A percentile compares a stretch with the other conserved stretches of the same genome.
These are phyloP conservation scores for Calonectria crousiana DNA, from an alignment of 2,329 filamentous ascomycete genomes.

Conservation along the genomic window DNA sequence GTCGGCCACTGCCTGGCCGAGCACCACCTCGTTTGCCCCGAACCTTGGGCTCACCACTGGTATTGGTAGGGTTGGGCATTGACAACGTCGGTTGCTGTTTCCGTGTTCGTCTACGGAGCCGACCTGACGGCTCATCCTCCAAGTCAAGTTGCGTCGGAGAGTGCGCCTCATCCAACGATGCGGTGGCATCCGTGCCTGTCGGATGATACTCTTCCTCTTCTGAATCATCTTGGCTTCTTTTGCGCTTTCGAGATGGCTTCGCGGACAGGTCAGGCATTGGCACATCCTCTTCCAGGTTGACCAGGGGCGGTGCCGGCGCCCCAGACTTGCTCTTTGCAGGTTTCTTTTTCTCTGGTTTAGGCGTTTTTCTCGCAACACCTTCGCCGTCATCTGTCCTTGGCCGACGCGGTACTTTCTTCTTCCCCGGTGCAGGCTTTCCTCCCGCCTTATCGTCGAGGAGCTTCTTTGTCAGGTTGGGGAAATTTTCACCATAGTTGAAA, in stretches of 20 bases:
- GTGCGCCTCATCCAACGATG: constrained; percentile 36
- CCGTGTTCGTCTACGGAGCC: constrained; percentile 43
- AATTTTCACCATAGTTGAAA: constrained; percentile 83
- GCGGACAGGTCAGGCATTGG: constrained; percentile 24
- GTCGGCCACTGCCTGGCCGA: constrained; percentile 53
- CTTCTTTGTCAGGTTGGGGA: constrained; percentile 68
- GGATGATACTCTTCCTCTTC: constrained; percentile 48
- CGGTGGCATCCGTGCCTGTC: constrained; percentile 38
- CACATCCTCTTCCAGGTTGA: constrained; percentile 33
- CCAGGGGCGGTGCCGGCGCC: constrained; percentile 20
- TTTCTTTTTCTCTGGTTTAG: constrained; percentile 43
- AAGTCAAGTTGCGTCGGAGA: constrained; percentile 37
- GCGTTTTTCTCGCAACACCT: constrained; percentile 41
- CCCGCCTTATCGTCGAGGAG: constrained; percentile 54
- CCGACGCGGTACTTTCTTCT: constrained; percentile 44
- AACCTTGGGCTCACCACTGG: constrained; percentile 44
- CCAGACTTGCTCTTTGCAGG: constrained; percentile 30
- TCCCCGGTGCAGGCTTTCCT: constrained; percentile 41
- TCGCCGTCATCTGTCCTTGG: constrained; percentile 33
- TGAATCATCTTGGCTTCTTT: constrained; percentile 43
- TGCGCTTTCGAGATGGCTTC: constrained; percentile 45
- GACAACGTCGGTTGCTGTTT: constrained; percentile 27
- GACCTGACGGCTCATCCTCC: constrained; percentile 42
- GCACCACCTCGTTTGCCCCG: constrained; percentile 54
- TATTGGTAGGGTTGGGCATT: constrained; percentile 27